Evolutionary conservation across 805 yeast genomes (phyloP).

Genomic region (Kodamaea restingae): DNA sequence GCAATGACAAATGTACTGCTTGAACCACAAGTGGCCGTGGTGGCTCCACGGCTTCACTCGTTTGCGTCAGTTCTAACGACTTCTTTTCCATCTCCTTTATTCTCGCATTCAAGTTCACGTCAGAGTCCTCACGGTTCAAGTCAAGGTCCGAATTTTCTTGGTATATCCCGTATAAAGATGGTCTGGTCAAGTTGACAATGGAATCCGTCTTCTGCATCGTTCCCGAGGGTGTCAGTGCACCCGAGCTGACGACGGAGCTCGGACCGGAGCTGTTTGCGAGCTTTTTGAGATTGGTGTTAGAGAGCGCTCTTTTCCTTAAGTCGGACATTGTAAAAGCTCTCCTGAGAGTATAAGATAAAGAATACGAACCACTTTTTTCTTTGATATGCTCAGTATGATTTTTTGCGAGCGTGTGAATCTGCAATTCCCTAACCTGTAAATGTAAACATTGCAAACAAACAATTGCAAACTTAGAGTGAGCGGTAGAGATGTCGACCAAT

Average conservation of each 20-base stretch:
- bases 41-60: background rate
- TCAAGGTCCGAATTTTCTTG: constrained; percentile 40
- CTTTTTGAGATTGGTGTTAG: constrained; percentile 16
- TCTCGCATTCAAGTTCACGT: constrained; percentile 12
- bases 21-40: background rate
- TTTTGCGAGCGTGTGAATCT: background rate
- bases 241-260: constrained; percentile 12
- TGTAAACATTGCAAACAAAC: no score
- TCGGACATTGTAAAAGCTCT: constrained; percentile 4
- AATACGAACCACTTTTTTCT: background rate
- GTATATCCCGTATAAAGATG: constrained; percentile 49
- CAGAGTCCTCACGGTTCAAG: constrained; percentile 19
- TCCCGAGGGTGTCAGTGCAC: constrained; percentile 18
- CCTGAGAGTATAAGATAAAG: background rate
- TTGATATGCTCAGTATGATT: background rate
- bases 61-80: background rate
- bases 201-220: constrained; percentile 36
- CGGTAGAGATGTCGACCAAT: constrained; percentile 17
- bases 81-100: constrained; percentile 1
- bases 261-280: constrained; percentile 9
- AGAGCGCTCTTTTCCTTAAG: constrained; percentile 18
- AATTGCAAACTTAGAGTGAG: background rate
- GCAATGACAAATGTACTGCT: constrained; percentile 1
- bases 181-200: constrained; percentile 46
- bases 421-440: background rate